Evolutionary conservation across 2,329 filamentous ascomycete species (phyloP), one percentile per base, ranked within the genome.

Genomic region (Paecilomyces sp.): DNA sequence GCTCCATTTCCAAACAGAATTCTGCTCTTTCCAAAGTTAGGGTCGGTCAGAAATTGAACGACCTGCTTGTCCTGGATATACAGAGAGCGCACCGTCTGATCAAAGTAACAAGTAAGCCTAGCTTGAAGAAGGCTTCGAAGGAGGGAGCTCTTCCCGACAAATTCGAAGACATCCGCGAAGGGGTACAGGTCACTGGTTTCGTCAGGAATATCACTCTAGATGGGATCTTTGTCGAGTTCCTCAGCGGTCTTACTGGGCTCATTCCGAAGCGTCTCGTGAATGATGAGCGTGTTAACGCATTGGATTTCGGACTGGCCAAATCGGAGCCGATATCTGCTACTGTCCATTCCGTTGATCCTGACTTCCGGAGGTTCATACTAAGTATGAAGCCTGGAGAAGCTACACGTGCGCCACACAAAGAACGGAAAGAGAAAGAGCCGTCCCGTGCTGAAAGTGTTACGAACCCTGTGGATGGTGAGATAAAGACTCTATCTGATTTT

Each of bases 201-300:
- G 86, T 99, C 28, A 87, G 88, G 61, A 95, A 94, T 68, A 88
- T 96, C 57, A 92, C 91, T 0, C 78, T 85, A 1, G 90, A 88
- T 8, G 91, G 90, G 52, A 81, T 92, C 11, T 97, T 96, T 68
- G 84, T 97, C n/a, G 88, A 95, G 69, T 97, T 97, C 72, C 86
- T 87, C 50, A 89, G 87, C 66, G 86, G 85, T 34, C 76, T 96
- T 18, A 89, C 86, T 54, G 93, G 90, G 13, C 78, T 97, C 51
- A 79, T 97, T 31, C 91, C 92, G 41, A 93, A 90, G 75, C 85
- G 85, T 22, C 87, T 92, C 68, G 80, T 99, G 55, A 81, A 88
- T 2, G 81, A 85, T n/a, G 89, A 91, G 41, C 84, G 85, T 63
- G 82, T 86, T 54, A 78, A 81, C 12, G 80, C 88, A 64, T 83